These are phyloP conservation scores for Psilocybe cubensis DNA, from an alignment of 768 basidiomycete species.

Conservation along the genomic window DNA sequence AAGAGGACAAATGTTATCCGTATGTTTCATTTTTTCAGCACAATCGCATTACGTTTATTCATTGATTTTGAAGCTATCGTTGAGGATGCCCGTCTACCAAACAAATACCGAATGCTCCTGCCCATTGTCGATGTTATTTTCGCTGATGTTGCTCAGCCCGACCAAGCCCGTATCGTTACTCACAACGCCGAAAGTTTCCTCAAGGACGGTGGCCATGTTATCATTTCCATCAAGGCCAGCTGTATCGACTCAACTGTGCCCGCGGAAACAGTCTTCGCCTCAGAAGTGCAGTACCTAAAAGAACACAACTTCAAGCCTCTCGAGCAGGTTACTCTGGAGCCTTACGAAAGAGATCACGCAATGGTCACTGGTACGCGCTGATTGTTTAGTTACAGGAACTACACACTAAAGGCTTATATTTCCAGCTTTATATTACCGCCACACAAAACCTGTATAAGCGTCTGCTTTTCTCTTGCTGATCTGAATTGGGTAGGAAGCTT, in stretches of 20 bases:
- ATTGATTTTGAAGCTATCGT: constrained; percentile 70
- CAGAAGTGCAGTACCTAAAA: constrained; percentile 83
- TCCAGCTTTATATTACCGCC: constrained; percentile 21
- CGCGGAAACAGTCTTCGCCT: constrained; percentile 87
- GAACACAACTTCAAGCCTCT: constrained; percentile 86
- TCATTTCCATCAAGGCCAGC: constrained; percentile 99
- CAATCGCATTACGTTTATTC: not conserved
- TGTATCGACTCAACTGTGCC: constrained; percentile 98
- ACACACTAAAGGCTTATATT: not conserved
- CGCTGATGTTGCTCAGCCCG: constrained; percentile 97
- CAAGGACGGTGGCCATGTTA: constrained; percentile 88
- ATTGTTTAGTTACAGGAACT: not conserved
- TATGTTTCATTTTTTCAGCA: constrained; percentile 42
- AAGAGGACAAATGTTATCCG: constrained; percentile 99
- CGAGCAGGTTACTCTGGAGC: constrained; percentile 95
- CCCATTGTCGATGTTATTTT: constrained; percentile 97
- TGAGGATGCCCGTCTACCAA: constrained; percentile 95
- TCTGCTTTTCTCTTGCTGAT: constrained; percentile 2
- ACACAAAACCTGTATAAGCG: constrained; percentile 6
- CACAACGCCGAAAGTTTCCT: constrained; percentile 96
- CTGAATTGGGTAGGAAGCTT: constrained; percentile 17
- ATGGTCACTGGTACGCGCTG: constrained; percentile 73
- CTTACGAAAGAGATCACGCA: constrained; percentile 89
- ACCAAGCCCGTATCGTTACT: constrained; percentile 96
- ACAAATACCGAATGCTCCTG: constrained; percentile 96